Percentiles rank a stretch among this genome's conserved stretches.
phyloP scores from a whole-genome alignment of 2,329 filamentous ascomycete genomes.

The Xylariaceae sp. region DNA sequence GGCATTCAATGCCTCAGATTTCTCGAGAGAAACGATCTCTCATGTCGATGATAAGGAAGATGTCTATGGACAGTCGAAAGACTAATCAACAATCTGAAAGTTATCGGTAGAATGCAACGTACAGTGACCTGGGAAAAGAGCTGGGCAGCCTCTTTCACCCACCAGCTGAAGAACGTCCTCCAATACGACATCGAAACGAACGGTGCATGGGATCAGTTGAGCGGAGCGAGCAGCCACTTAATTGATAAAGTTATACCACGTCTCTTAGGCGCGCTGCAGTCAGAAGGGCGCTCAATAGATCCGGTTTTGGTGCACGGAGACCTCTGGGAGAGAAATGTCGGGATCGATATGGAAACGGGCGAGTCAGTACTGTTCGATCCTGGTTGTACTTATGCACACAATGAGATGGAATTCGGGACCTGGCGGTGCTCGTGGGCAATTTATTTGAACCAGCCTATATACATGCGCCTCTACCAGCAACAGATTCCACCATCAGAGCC shows the following conservation, averaged over 20 bases:
- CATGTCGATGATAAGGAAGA: no score
- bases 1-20: no score
- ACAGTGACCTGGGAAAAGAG: conserved; percentile 13
- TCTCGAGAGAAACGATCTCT: no score
- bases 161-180: conserved; percentile 21
- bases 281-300: conserved; percentile 8
- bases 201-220: conserved; percentile 17
- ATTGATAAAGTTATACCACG: conserved; percentile 13
- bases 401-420: conserved; percentile 19
- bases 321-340: conserved; percentile 16
- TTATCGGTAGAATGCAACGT: conserved; percentile 10
- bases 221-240: conserved; percentile 11
- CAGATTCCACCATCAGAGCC: conserved; percentile 15
- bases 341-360: conserved; percentile 10
- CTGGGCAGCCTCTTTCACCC: conserved; percentile 19
- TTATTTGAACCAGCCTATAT: conserved; percentile 16
- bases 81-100: neutral
- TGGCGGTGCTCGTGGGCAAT: conserved; percentile 13
- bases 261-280: conserved; percentile 14
- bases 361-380: conserved; percentile 14
- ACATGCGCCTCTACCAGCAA: conserved; percentile 11
- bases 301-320: conserved; percentile 15
- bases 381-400: conserved; percentile 17
- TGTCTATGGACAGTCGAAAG: neutral
- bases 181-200: conserved; percentile 21